Evolutionary conservation across 805 yeast genomes (phyloP), one percentile per base, ranked within the genome.

Genomic region (Candida odintsovae): DNA sequence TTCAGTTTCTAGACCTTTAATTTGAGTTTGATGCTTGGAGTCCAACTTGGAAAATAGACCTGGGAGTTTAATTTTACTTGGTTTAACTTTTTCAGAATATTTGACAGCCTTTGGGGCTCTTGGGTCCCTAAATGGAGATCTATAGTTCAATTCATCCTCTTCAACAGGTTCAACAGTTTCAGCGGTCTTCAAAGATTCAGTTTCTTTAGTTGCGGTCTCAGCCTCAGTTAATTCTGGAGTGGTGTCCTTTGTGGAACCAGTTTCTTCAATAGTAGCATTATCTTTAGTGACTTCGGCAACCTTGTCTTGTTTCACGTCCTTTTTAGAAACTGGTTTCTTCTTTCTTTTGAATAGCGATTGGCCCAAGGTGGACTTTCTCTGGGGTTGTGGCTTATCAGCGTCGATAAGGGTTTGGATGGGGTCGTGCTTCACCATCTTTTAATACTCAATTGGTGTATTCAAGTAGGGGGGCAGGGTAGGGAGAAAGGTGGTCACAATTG

Each of bases 351-450:
- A 16, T 21, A 49, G 29, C 4, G 51, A 39, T n/a, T 47, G 37
- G 10, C 43, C 46, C 26, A 48, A 31, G 25, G 45, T 43, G 11
- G 47, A 41, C 39, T 41, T 50, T 42, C 43, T 47, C 9, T 4
- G 4, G 23, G 38, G 15, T 39, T 39, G 20, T 28, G 42, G 15
- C 38, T 33, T n/a, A 12, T 33, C 36, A 12, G 36, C 16, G 10
- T 39, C 29, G 18, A 39, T 13, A 1, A 44, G 37, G 15, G 36
- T 40, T 23, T 31, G 19, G 13, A 44, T 38, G 6, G 43, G 47
- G 20, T 44, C 43, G 16, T 40, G 58, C 42, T 64, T 68, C 47
- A 46, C 57, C 11, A 56, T 57, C 29, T 6, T 42, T 20, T 10
- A 20, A 3, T 20, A 9, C 16, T 36, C 20, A n/a, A n/a, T n/a